Conservation (phyloP, 2,329 filamentous ascomycete genomes). For the Xylariaceae sp. region DNA sequence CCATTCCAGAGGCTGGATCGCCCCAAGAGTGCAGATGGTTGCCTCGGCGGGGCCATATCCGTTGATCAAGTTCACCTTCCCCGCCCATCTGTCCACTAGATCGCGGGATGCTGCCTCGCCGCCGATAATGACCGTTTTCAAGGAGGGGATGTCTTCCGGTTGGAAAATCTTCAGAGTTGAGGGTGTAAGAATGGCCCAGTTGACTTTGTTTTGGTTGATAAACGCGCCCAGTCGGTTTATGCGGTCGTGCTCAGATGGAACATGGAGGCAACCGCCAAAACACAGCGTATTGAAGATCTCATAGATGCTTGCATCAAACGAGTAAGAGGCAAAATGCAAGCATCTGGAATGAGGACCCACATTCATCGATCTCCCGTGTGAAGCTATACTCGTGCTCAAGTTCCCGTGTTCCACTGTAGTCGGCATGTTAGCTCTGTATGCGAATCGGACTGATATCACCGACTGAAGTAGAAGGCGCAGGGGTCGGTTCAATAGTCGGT, state of each 20-base stretch:
- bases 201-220: slow-evolving; percentile 14
- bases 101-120: slow-evolving; percentile 31
- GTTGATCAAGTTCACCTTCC: slow-evolving; percentile 11
- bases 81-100: slow-evolving; percentile 14
- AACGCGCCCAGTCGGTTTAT: slow-evolving; percentile 32
- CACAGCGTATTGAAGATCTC: slow-evolving; percentile 37
- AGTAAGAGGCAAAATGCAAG: slow-evolving; percentile 31
- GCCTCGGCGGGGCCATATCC: slow-evolving; percentile 16
- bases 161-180: slow-evolving; percentile 18
- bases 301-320: slow-evolving; percentile 36
- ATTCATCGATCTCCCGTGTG: slow-evolving; percentile 1
- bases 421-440: no score
- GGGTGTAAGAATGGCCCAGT: slow-evolving; percentile 22
- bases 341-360: slow-evolving; percentile 12
- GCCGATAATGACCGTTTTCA: slow-evolving; percentile 20
- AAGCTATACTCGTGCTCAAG: slow-evolving; percentile 4
- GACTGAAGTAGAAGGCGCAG: no score
- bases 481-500: no score
- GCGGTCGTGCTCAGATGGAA: slow-evolving; percentile 35
- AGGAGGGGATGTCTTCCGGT: slow-evolving; percentile 19
- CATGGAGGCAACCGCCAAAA: slow-evolving; percentile 35
- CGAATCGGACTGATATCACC: no score
- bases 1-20: slow-evolving; percentile 8
- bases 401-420: slow-evolving; percentile 14
- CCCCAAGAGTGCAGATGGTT: background rate